Evolutionary conservation across 305 asterid genomes (phyloP).

Genomic region (Solanum hybrid): DNA sequence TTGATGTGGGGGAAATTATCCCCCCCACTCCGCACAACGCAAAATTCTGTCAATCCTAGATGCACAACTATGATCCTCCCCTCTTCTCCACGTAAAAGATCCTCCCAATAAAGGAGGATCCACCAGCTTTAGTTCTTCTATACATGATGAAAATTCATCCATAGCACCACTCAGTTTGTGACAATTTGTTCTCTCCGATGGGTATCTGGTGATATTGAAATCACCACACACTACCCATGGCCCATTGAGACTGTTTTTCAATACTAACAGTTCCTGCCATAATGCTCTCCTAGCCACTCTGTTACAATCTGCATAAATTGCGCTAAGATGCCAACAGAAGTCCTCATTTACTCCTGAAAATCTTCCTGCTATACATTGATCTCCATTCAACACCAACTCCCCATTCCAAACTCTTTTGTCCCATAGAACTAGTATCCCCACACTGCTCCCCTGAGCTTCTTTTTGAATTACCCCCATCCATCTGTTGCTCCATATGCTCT

Average conservation of each 20-base stretch:
- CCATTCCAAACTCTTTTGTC: not conserved
- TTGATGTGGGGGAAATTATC: not conserved
- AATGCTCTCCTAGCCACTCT: not conserved
- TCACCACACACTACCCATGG: not conserved
- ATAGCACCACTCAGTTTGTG: not conserved
- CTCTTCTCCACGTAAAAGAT: not conserved
- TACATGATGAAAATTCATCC: not conserved
- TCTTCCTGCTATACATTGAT: not conserved
- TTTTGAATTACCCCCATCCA: not conserved
- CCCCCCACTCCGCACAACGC: not conserved
- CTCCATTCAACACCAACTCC: not conserved
- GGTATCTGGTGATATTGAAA: not conserved
- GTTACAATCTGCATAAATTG: not conserved
- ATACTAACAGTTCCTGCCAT: not conserved
- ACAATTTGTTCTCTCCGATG: not conserved
- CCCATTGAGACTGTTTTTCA: not conserved
- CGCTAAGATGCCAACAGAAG: not conserved
- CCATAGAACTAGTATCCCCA: not conserved
- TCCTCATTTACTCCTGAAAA: not conserved
- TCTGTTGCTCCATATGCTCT: not conserved
- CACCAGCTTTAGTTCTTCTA: not conserved
- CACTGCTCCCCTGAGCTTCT: not conserved
- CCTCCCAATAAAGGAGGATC: not conserved
- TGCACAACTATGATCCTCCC: not conserved
- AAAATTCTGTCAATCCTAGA: not conserved